These are phyloP conservation scores for Fusarium marasasianum DNA, from an alignment of 2,329 filamentous ascomycete species.

Conservation along the genomic window DNA sequence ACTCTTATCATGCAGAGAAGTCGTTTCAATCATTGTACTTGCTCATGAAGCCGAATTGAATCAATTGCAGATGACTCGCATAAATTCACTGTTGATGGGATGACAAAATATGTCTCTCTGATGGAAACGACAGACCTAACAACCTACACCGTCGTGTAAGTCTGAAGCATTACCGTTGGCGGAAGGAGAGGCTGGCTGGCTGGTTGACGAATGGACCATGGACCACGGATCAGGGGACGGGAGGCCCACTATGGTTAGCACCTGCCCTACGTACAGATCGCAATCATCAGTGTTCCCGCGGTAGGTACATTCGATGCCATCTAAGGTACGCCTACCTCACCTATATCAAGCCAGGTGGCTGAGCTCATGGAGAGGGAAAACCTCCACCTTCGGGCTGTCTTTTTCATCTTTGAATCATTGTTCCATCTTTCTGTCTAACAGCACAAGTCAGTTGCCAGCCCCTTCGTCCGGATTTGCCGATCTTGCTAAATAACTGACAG, in stretches of 20 bases:
- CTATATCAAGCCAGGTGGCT: slow-evolving; percentile 6
- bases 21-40: not conserved
- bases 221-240: slow-evolving; percentile 17
- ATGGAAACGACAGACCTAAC: not conserved
- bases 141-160: slow-evolving; percentile 5
- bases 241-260: slow-evolving; percentile 25
- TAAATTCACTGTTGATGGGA: not conserved
- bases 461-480: not conserved
- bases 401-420: not conserved
- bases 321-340: not conserved
- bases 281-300: slow-evolving; percentile 10
- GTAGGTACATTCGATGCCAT: not conserved
- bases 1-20: slow-evolving; percentile 2
- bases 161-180: slow-evolving; percentile 13
- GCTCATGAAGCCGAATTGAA: not conserved
- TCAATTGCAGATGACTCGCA: not conserved
- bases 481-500: not conserved
- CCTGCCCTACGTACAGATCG: slow-evolving; percentile 27
- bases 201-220: slow-evolving; percentile 17
- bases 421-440: not conserved
- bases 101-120: not conserved
- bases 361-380: slow-evolving; percentile 3
- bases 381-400: not conserved
- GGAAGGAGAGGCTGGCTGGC: slow-evolving; percentile 5
- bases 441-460: not conserved